Conservation (phyloP, 192 early-diverging fungal genomes). For the Entomortierella chlamydospora region DNA sequence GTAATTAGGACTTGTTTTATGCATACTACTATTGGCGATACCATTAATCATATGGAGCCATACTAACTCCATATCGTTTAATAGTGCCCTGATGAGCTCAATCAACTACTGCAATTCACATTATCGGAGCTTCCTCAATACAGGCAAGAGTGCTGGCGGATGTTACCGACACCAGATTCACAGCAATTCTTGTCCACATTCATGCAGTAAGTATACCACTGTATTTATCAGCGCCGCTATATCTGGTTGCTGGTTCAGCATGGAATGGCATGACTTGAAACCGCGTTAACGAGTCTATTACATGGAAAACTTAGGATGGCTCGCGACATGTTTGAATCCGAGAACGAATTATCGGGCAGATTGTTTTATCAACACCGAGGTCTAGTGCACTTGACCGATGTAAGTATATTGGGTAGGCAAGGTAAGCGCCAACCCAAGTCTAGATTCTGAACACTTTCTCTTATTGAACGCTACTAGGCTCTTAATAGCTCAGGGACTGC, state of each 20-base stretch:
- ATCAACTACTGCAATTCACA: constrained; percentile 29
- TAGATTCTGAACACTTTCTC: not conserved
- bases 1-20: constrained; percentile 10
- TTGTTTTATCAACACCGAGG: constrained; percentile 32
- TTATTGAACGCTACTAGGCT: not conserved
- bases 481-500: constrained; percentile 6
- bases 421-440: not conserved
- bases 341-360: constrained; percentile 19
- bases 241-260: no score
- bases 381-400: constrained; percentile 39
- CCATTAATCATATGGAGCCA: not conserved
- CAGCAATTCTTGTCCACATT: constrained; percentile 8
- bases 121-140: constrained; percentile 14
- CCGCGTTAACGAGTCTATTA: not conserved
- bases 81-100: constrained; percentile 40
- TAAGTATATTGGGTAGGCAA: not conserved
- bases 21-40: not conserved
- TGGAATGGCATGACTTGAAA: not conserved
- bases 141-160: constrained; percentile 42
- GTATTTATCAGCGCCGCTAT: no score
- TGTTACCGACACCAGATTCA: constrained; percentile 5
- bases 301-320: constrained; percentile 19
- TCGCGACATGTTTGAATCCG: constrained; percentile 27
- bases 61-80: not conserved
- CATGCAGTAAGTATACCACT: constrained; percentile 14